Evolutionary conservation across 2,329 filamentous ascomycete species (phyloP), one percentile per base, ranked within the genome.

Genomic region (Periconia digitata): DNA sequence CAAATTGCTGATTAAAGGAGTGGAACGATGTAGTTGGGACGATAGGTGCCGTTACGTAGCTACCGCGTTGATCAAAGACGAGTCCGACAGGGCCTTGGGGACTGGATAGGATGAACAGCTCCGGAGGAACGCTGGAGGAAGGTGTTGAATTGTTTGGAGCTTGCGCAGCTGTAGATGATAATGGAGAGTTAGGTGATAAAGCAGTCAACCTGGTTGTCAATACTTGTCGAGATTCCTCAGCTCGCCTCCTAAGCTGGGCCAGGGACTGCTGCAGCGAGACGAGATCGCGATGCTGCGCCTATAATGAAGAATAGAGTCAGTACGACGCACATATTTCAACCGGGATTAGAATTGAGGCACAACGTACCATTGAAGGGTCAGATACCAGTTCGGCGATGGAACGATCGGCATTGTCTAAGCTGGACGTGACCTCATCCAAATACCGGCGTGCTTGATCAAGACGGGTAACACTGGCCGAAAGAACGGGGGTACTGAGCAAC

Each of bases 1-100:
- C 51, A 51, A 70, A 71, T 15, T 71, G 68, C 42, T 62, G 61
- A 12, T 60, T 59, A 43, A 70, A 71, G 3, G 57, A 46, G 22
- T 67, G 62, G 12, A 68, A 64, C 4, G 64, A 57, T 13, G 67
- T 46, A 3, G 58, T 64, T 0, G 62, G 46, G 0, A 58, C 47
- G 44, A 67, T 58, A 2, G 66, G 68, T 1, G 64, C 58, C 4
- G 66, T 71, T 4, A 57, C 63, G 46, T 69, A 71, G 1, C 64
- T 69, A 12, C 68, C 67, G 17, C 58, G 56, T 38, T 69, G 65
- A 23, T 71, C 63, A 43, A 68, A 71, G 2, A 72, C 50, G 24
- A 72, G 49, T 12, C 66, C 67, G 15, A 70, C 65, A 0, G 69
- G 67, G 7, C 69, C 69, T 36, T 69, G 65, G 1, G 69, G 67